Base-by-base conservation (phyloP, 176 grass and related monocot species). In the Carex pumila region DNA sequence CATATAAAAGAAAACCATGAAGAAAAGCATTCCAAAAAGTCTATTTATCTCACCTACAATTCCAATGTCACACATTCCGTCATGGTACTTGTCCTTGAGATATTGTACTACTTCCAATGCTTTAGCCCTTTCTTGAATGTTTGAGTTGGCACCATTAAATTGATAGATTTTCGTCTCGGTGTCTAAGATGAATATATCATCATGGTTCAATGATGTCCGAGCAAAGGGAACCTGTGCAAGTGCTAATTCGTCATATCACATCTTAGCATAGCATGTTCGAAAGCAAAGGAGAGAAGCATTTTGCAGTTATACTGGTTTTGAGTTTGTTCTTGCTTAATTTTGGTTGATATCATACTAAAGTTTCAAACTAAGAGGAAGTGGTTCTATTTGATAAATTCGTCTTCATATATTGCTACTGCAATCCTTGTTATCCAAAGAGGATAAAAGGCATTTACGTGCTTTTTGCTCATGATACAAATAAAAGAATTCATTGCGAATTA, bases 71-170 rank as follows among this genome's bases (percentile, higher is more conserved):
- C 95, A 98, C 64, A 87, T 86, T 87, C 92, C 92, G 3, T 85
- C 86, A 76, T 98, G 95, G 70, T 93, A 98, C 60, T 86, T 91
- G 19, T 98, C 95, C 80, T 98, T 98, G 74, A 98, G 86, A 93
- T 94, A 90, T 85, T 94, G 95, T 73, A 93, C 88, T 63, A 93
- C 89, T 94, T 98, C 92, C 87, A 98, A 87, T 58, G 95, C 91
- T 85, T 98, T 94, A 58, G 89, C 95, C 81, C 92, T 98, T 87
- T 98, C 95, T 93, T 98, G 95, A 85, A 98, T 98, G 84, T 91
- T 94, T 39, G 95, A 94, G 84, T 92, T 98, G 69, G 92, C 89
- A 41, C 95, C 95, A 81, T 98, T 98, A 90, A 98, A 98, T 84
- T 98, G 95, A 74, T 79, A 98, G 89, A 98, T 93, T 87, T 94